phyloP scores from a whole-genome alignment of 2,329 filamentous ascomycete genomes.

The Colletotrichum sp. region DNA sequence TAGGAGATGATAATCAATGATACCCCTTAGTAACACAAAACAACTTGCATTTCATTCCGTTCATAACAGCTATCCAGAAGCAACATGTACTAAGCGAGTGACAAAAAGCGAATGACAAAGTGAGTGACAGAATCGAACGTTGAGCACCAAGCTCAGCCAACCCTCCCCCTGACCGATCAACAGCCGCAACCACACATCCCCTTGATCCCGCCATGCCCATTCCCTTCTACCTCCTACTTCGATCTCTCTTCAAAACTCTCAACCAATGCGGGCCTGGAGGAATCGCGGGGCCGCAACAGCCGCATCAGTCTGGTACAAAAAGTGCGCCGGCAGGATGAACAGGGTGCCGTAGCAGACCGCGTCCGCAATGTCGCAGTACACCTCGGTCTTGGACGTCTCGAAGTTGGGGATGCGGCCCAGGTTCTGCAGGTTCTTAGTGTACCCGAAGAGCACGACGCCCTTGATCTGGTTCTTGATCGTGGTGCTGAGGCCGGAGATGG shows the following conservation, averaged over 20 bases:
- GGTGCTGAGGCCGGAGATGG: slow-evolving; percentile 37
- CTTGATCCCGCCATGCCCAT: background rate
- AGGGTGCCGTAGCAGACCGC: slow-evolving; percentile 42
- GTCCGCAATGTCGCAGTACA: slow-evolving; percentile 43
- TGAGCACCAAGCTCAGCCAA: background rate
- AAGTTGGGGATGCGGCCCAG: slow-evolving; percentile 42
- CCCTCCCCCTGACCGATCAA: background rate
- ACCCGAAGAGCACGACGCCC: slow-evolving; percentile 42
- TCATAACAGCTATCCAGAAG: background rate
- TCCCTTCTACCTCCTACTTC: accelerated
- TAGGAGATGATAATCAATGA: slow-evolving; percentile 4
- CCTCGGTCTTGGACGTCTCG: slow-evolving; percentile 34
- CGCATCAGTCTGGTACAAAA: slow-evolving; percentile 30
- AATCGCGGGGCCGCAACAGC: slow-evolving; percentile 26
- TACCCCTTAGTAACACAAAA: background rate
- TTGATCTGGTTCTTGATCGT: slow-evolving; percentile 38
- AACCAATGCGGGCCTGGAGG: slow-evolving; percentile 25
- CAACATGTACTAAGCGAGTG: background rate
- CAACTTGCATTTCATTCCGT: background rate
- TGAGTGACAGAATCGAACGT: background rate
- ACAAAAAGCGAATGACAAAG: background rate
- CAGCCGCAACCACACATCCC: background rate
- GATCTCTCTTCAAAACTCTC: accelerated
- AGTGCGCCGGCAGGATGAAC: slow-evolving; percentile 38
- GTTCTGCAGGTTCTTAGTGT: slow-evolving; percentile 49